Conservation (phyloP, 2,329 filamentous ascomycete species). For the Monilinia laxa region DNA sequence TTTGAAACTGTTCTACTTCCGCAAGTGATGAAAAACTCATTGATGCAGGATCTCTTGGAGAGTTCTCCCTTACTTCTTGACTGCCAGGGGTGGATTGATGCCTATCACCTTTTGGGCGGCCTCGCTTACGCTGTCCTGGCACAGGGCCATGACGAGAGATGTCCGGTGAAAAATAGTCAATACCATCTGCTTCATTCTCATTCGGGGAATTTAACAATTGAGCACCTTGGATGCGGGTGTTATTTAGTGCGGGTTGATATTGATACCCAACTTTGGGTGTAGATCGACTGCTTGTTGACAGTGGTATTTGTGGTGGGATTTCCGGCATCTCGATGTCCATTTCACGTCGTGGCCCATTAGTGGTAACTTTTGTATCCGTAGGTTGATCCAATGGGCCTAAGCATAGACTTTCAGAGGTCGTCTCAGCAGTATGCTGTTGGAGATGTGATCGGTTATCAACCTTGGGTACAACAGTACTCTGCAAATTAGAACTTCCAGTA, state of each 20-base stretch:
- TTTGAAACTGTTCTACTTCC: slow-evolving; percentile 11
- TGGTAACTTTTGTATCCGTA: background rate
- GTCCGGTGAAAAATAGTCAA: slow-evolving; percentile 13
- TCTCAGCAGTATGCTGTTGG: background rate
- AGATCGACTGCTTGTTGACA: background rate
- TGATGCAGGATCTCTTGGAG: background rate
- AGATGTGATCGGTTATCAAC: background rate
- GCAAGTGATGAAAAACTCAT: slow-evolving; percentile 13
- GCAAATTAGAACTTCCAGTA: background rate
- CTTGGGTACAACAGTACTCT: background rate
- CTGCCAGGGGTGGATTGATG: background rate
- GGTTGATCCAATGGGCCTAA: background rate
- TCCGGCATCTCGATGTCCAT: background rate
- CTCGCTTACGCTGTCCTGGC: slow-evolving; percentile 1
- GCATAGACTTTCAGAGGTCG: background rate
- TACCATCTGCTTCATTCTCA: background rate
- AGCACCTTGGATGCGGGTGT: too few relatives aligned
- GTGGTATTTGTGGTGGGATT: background rate
- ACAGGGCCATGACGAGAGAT: background rate
- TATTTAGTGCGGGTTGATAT: background rate
- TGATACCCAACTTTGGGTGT: slow-evolving; percentile 1
- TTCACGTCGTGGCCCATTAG: background rate
- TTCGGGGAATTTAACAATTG: background rate
- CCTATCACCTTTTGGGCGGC: background rate
- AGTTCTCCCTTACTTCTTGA: background rate